Evolutionary conservation across 1,284 basidiomycete species (phyloP), one percentile per base, ranked within the genome.

Genomic region (Trichosporon sp.): DNA sequence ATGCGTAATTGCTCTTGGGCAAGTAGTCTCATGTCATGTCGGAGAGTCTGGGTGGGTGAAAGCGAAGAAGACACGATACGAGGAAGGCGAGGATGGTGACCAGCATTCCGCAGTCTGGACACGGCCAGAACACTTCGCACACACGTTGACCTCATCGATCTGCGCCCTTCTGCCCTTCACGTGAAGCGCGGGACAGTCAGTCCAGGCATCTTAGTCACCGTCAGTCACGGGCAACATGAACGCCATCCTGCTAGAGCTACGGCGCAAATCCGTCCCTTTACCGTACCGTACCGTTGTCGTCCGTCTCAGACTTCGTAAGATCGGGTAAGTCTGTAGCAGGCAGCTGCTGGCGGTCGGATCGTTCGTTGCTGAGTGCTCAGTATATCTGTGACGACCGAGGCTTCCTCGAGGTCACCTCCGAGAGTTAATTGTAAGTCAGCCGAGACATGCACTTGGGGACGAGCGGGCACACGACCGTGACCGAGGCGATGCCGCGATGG

Each of bases 131-230:
- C 35, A 37, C 16, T 11, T n/a, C 43, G 11, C 16, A 46, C 16
- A 46, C 19, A 54, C 7, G n/a, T 54, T 54, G 51, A 46, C 51
- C 51, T 54, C 51, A 54, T 54, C 51, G 19, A 54, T 54, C 51
- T 54, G 21, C 19, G 51, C 19, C 51, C 43, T 19, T 6, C 51
- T 8, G 11, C 21, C 51, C 51, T 54, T 54, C 51, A 54, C n/a
- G 16, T 16, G 21, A 54, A 54, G 51, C 51, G 7, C 8, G 7
- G 2, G 6, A n/a, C 51, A 11, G 7, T 54, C 51, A 21, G 0
- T 40, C 8, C 11, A 11, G 43, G 1, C 43, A 4, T 46, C 35
- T n/a, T 8, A 16, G 43, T 7, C 16, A 46, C 4, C 12, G 40
- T 14, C n/a, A n/a, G n/a, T n/a, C n/a, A n/a, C n/a, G n/a, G n/a